Percentiles rank a stretch among this genome's conserved stretches.
These are phyloP conservation scores for Bipolaris sorokiniana DNA, from an alignment of 2,329 filamentous ascomycete genomes.

Conservation along the genomic window DNA sequence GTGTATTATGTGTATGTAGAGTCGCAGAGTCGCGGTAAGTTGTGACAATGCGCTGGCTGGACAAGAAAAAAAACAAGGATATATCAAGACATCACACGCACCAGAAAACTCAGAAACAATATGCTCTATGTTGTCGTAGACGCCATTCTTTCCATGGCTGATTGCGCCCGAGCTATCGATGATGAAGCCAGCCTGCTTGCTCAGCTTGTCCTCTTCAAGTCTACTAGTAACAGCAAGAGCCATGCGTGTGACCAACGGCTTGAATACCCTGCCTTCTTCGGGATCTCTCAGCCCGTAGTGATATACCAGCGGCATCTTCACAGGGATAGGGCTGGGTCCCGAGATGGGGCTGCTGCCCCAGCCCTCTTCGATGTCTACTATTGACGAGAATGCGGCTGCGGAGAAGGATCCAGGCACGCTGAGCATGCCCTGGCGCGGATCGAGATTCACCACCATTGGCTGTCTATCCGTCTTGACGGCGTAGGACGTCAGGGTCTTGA, in stretches of 20 bases:
- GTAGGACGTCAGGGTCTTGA: slow-evolving; percentile 78
- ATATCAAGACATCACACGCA: slow-evolving; percentile 47
- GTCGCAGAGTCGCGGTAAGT: not conserved
- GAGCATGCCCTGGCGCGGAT: slow-evolving; percentile 71
- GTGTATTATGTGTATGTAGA: not conserved
- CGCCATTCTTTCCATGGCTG: slow-evolving; percentile 66
- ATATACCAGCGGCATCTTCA: slow-evolving; percentile 91
- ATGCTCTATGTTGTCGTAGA: slow-evolving; percentile 80
- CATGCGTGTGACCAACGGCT: slow-evolving; percentile 74
- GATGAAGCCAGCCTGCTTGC: slow-evolving; percentile 77
- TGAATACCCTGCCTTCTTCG: slow-evolving; percentile 74
- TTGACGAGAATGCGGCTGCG: slow-evolving; percentile 82
- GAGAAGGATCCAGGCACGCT: slow-evolving; percentile 75
- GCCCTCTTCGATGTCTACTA: slow-evolving; percentile 86
- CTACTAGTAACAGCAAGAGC: slow-evolving; percentile 79
- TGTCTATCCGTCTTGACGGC: slow-evolving; percentile 75
- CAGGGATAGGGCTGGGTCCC: slow-evolving; percentile 83
- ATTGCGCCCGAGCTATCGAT: slow-evolving; percentile 81
- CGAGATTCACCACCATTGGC: slow-evolving; percentile 82
- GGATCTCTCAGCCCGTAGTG: slow-evolving; percentile 79
- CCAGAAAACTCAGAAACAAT: slow-evolving; percentile 73
- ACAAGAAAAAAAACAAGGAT: not conserved
- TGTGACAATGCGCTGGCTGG: not conserved
- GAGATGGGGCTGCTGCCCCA: slow-evolving; percentile 92
- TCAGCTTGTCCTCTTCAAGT: slow-evolving; percentile 74